These are phyloP conservation scores for Stramenopiles sp. DNA, from an alignment of 352 stramenopile genomes.

Conservation along the genomic window DNA sequence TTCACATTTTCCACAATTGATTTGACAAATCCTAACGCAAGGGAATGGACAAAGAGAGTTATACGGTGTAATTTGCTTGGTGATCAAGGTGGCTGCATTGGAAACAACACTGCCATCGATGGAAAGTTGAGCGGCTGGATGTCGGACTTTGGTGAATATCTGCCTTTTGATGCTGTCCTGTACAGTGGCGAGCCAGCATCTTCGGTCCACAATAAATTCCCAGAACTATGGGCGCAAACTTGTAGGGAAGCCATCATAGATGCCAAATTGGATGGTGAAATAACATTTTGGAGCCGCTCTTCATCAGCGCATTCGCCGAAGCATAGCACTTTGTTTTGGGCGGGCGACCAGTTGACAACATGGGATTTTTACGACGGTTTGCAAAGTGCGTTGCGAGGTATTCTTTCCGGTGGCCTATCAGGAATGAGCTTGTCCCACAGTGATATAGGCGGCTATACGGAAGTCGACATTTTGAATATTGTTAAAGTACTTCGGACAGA, in stretches of 20 bases:
- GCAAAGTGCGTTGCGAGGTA: conserved; percentile 21
- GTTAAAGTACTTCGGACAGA: conserved; percentile 17
- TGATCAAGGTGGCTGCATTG: background rate
- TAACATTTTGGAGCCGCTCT: conserved; percentile 31
- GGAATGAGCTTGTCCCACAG: conserved; percentile 26
- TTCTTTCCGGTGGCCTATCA: conserved; percentile 24
- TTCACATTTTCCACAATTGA: conserved; percentile 28
- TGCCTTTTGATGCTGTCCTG: conserved; percentile 29
- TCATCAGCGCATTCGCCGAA: conserved; percentile 19
- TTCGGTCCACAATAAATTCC: conserved; percentile 24
- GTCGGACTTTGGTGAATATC: conserved; percentile 31
- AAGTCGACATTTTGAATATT: conserved; percentile 20
- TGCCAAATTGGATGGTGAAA: conserved; percentile 13
- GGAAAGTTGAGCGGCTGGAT: conserved; percentile 27
- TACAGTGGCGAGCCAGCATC: conserved; percentile 6
- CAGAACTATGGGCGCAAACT: conserved; percentile 25
- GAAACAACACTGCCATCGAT: background rate
- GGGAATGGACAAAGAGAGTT: conserved; percentile 26
- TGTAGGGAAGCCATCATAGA: conserved; percentile 17
- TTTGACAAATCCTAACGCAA: conserved; percentile 25
- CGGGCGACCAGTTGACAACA: conserved; percentile 29
- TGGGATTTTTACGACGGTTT: conserved; percentile 30
- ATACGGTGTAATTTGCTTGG: conserved; percentile 24
- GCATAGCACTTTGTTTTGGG: conserved; percentile 26
- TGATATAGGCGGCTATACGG: conserved; percentile 34